Conservation (phyloP, 2,329 filamentous ascomycete species). For the Xylariaceae sp. region DNA sequence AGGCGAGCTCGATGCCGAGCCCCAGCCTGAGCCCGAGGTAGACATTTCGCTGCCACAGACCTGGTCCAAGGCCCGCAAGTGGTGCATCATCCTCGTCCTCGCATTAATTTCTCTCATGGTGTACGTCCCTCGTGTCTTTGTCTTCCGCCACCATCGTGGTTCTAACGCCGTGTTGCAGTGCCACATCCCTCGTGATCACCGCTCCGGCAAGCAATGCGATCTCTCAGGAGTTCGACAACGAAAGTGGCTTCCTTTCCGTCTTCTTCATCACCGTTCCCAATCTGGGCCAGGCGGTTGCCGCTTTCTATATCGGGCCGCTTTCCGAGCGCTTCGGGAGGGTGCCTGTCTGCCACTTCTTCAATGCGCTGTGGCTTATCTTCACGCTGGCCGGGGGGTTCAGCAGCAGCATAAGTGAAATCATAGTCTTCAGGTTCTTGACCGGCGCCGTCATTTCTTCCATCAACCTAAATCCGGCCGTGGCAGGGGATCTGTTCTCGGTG, state of each 20-base stretch:
- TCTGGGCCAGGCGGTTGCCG: background rate
- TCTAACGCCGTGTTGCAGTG: background rate
- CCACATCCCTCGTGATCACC: conserved; percentile 5
- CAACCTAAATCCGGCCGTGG: conserved; percentile 1
- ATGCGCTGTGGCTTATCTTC: conserved; percentile 4
- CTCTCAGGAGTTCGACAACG: conserved; percentile 1
- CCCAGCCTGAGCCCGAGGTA: background rate
- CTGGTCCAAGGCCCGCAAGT: conserved; percentile 3
- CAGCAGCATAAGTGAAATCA: background rate
- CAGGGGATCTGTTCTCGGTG: conserved; percentile 2
- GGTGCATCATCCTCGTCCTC: background rate
- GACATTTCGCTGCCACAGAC: background rate
- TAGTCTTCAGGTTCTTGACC: conserved; percentile 5
- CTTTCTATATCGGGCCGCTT: conserved; percentile 6
- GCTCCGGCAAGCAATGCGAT: conserved; percentile 2
- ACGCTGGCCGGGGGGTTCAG: conserved; percentile 1
- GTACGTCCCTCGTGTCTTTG: background rate
- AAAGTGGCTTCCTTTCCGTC: conserved; percentile 1
- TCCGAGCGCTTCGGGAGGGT: conserved; percentile 7
- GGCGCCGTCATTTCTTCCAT: conserved; percentile 3
- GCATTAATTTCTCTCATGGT: conserved; percentile 2
- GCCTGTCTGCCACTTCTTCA: conserved; percentile 1
- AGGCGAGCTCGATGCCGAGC: background rate
- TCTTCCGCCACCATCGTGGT: background rate
- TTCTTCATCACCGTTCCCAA: conserved; percentile 8